Evolutionary conservation across 805 yeast species (phyloP).

Genomic region (Candida andamanensis): DNA sequence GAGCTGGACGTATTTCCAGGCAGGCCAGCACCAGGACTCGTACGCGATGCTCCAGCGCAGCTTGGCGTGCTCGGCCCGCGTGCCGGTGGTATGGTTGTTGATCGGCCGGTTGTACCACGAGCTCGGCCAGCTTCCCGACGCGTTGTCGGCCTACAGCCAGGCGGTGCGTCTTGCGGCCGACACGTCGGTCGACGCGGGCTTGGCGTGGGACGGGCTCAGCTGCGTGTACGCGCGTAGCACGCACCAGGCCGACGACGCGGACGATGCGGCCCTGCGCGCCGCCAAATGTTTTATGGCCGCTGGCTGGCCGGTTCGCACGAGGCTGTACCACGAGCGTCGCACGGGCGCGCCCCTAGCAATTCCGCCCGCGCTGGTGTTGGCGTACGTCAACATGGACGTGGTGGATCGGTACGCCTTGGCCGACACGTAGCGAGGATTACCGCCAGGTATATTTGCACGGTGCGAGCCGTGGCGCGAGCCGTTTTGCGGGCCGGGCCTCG

Average conservation of each 20-base stretch:
- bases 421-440: no score
- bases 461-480: no score
- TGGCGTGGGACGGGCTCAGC: constrained; percentile 62
- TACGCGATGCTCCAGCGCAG: constrained; percentile 55
- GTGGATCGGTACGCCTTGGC: constrained; percentile 2
- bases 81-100: constrained; percentile 63
- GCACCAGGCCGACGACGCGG: constrained; percentile 54
- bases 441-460: no score
- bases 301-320: no score
- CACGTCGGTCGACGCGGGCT: constrained; percentile 42
- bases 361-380: constrained; percentile 3
- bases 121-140: constrained; percentile 58
- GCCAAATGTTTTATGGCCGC: constrained; percentile 40
- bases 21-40: constrained; percentile 45
- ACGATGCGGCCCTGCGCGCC: constrained; percentile 53
- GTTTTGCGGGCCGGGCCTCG: no score
- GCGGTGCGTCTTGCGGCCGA: constrained; percentile 51
- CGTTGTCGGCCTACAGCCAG: constrained; percentile 63
- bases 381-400: constrained; percentile 1
- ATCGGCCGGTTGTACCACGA: constrained; percentile 58
- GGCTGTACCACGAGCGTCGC: no score
- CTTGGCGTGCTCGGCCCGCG: constrained; percentile 45
- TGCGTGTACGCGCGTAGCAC: constrained; percentile 63
- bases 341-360: no score
- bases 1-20: constrained; percentile 46